These are phyloP conservation scores for Lophiostoma macrostomum DNA, from an alignment of 495 filamentous ascomycete species.

Conservation along the genomic window DNA sequence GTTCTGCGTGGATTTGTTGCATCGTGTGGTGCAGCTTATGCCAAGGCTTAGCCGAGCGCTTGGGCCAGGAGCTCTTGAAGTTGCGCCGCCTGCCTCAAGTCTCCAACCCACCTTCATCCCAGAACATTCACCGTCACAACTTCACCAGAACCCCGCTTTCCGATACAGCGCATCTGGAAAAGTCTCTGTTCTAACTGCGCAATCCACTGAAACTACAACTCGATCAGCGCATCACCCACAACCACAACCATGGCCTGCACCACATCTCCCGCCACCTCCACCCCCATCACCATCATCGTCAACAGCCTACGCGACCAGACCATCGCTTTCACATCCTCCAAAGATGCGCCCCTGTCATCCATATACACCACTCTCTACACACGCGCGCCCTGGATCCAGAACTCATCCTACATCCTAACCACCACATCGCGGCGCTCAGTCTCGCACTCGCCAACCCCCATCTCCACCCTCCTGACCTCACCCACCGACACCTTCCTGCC, in stretches of 20 bases:
- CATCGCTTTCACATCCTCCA: conserved; percentile 53
- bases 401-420: conserved; percentile 66
- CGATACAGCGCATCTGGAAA: neutral
- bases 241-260: neutral
- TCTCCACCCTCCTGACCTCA: conserved; percentile 53
- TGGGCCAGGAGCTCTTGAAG: conserved; percentile 5
- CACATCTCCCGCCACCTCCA: conserved; percentile 26
- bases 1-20: conserved; percentile 1
- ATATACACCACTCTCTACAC: conserved; percentile 58
- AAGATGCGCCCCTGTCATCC: conserved; percentile 56
- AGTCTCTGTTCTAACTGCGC: neutral
- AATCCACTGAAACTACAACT: neutral
- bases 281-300: conserved; percentile 32
- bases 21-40: neutral
- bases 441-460: conserved; percentile 43
- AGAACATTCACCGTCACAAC: neutral
- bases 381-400: conserved; percentile 56
- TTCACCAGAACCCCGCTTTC: neutral
- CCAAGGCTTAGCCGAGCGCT: conserved; percentile 11
- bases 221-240: neutral
- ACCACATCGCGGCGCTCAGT: conserved; percentile 77
- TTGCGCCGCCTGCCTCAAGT: no score
- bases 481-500: conserved; percentile 66
- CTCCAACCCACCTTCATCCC: no score
- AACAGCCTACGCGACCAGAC: conserved; percentile 20